Conservation (phyloP, 75 land plant species). For the Pinus tabuliformis region DNA sequence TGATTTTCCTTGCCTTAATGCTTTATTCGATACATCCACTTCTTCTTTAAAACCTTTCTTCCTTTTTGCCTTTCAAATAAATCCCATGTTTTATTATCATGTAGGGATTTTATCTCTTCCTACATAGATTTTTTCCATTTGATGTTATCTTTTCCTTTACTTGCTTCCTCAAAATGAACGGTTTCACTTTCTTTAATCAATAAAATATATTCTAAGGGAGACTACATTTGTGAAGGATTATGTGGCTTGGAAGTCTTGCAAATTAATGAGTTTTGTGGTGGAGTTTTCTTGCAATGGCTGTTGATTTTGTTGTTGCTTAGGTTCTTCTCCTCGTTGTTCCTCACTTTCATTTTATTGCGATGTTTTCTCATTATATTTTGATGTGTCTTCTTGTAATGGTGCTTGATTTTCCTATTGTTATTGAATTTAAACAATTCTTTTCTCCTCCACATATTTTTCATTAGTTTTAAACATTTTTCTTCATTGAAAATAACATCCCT, state of each 20-base stretch:
- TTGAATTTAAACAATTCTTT: neutral
- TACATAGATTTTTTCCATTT: too few relatives aligned
- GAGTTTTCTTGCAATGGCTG: neutral
- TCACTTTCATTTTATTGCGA: neutral
- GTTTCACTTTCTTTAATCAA: too few relatives aligned
- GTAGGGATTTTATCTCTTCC: too few relatives aligned
- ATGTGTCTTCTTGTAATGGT: neutral
- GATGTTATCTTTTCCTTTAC: too few relatives aligned
- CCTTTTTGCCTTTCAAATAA: too few relatives aligned
- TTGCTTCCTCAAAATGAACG: too few relatives aligned
- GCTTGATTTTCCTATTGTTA: neutral
- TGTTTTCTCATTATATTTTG: neutral
- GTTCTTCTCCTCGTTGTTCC: neutral
- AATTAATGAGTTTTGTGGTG: neutral
- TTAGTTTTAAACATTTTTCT: neutral
- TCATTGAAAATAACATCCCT: conserved; percentile 23
- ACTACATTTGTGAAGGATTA: too few relatives aligned
- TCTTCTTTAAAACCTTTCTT: too few relatives aligned
- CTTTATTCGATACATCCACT: too few relatives aligned
- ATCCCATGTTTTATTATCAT: too few relatives aligned
- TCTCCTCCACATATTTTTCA: neutral
- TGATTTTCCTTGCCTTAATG: too few relatives aligned
- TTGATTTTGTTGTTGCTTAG: neutral
- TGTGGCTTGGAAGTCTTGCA: neutral
- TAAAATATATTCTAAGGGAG: too few relatives aligned